phyloP scores from a whole-genome alignment of 768 basidiomycete species.

The Calvatia gigantea region DNA sequence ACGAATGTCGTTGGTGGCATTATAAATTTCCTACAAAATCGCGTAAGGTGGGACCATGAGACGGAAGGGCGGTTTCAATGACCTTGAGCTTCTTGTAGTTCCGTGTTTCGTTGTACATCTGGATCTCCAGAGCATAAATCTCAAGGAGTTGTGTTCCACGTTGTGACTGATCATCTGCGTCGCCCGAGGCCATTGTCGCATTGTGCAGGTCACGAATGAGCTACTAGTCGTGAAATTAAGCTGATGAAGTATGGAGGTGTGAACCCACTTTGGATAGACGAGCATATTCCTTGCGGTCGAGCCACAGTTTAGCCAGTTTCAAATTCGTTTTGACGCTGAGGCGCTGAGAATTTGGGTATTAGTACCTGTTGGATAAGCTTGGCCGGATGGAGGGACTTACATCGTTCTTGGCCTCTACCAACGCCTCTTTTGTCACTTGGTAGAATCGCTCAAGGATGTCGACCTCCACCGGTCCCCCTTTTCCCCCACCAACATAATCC shows the following conservation, averaged over 20 bases:
- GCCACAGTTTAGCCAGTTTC: slow-evolving; percentile 96
- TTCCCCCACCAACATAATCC: slow-evolving; percentile 93
- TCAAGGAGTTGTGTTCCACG: slow-evolving; percentile 93
- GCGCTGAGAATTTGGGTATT: slow-evolving; percentile 50
- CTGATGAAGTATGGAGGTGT: neutral
- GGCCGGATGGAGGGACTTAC: slow-evolving; percentile 35
- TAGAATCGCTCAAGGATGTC: slow-evolving; percentile 94
- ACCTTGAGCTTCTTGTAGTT: slow-evolving; percentile 97
- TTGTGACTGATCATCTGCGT: slow-evolving; percentile 84
- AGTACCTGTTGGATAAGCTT: neutral
- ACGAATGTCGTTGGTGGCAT: slow-evolving; percentile 87
- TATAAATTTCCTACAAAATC: slow-evolving; percentile 88
- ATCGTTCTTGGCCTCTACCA: slow-evolving; percentile 96
- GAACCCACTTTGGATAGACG: slow-evolving; percentile 72
- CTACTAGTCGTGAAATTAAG: slow-evolving; percentile 31
- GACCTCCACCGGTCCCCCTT: slow-evolving; percentile 74
- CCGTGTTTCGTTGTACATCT: slow-evolving; percentile 97
- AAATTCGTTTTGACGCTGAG: slow-evolving; percentile 94
- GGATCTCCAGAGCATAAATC: slow-evolving; percentile 97
- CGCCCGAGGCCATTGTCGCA: slow-evolving; percentile 56
- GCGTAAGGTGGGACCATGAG: neutral
- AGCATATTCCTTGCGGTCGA: slow-evolving; percentile 88
- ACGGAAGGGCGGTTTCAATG: slow-evolving; percentile 2
- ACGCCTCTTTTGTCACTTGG: slow-evolving; percentile 83
- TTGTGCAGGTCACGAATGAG: slow-evolving; percentile 74